Evolutionary conservation across 805 yeast species (phyloP), one percentile per base, ranked within the genome.

Genomic region (Saturnispora ahearnii): DNA sequence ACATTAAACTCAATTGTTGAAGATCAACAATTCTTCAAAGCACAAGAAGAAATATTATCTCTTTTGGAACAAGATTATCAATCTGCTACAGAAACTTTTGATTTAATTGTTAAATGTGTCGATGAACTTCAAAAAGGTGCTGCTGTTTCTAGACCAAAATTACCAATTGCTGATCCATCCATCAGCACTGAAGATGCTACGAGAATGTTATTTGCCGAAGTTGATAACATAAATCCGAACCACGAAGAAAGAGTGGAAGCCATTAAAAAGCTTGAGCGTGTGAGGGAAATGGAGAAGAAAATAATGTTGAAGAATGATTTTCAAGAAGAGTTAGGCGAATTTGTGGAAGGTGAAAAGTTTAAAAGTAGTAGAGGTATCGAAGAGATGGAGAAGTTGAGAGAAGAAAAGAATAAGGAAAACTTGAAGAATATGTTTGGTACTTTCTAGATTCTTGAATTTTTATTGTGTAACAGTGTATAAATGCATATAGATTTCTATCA

Each of bases 1-100:
- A 96, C 89, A 61, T 74, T 93, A 50, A 93, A 88, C 53, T 82
- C 83, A 34, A 91, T 93, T 12, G 84, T 96, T 55, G 96, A 88
- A 59, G 97, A 90, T 60, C 98, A 93, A 64, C 95, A 91, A 56
- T 88, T 88, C 63, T 80, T 90, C 67, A 86, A 86, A 50, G 74
- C 88, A 18, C 97, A 91, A 64, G 96, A 88, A 59, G 96, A 87
- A 53, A 75, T 95, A 49, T 78, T 87, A 1, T 73, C 73, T 30
- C 95, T 91, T 61, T 67, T 93, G 54, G 78, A 76, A 40, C 93
- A 87, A 54, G 99, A 93, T 66, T 66, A 93, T 31, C 77, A 74
- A 24, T 84, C 81, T 58, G 93, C 95, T 1, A 72, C 73, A 43
- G 96, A 89, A 60, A 91, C 97, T 0, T 87, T 82, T 60, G 78